These are phyloP conservation scores for Solanum chmielewskii DNA, from an alignment of 257 asterid genomes.

Conservation along the genomic window DNA sequence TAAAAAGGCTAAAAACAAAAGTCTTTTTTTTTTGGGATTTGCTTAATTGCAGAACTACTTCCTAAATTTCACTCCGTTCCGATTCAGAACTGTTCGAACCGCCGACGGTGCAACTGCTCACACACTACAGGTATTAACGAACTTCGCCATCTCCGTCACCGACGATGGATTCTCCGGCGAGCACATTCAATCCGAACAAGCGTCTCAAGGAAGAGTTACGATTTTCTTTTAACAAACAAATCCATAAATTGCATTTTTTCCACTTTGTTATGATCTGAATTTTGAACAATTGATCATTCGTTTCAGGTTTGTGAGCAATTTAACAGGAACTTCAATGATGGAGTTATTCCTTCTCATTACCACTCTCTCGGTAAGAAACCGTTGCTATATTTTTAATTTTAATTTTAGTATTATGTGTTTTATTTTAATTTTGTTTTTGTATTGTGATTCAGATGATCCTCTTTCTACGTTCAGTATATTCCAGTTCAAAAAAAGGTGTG, in stretches of 20 bases:
- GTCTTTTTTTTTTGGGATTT: neutral
- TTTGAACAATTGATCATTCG: neutral
- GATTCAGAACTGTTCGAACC: neutral
- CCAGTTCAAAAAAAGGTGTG: slow-evolving; percentile 27
- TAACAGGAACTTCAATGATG: slow-evolving; percentile 54
- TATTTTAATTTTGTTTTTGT: neutral
- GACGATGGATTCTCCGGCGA: slow-evolving; percentile 39
- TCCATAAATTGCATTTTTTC: neutral
- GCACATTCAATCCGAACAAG: slow-evolving; percentile 49
- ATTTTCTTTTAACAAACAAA: neutral
- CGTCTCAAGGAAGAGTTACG: slow-evolving; percentile 70
- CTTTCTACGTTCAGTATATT: slow-evolving; percentile 41
- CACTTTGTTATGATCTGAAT: neutral
- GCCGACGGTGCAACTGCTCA: neutral
- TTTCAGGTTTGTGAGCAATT: slow-evolving; percentile 78
- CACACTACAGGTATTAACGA: neutral
- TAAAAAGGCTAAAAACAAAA: too few relatives aligned
- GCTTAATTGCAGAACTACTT: neutral
- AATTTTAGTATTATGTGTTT: neutral
- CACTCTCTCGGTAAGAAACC: slow-evolving; percentile 27
- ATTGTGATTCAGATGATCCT: slow-evolving; percentile 34
- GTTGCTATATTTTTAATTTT: neutral
- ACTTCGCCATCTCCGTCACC: neutral
- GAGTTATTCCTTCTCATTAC: slow-evolving; percentile 46
- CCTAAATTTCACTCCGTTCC: neutral